Evolutionary conservation across 192 early-diverging fungal species (phyloP).

Genomic region (Piromyces finnis): DNA sequence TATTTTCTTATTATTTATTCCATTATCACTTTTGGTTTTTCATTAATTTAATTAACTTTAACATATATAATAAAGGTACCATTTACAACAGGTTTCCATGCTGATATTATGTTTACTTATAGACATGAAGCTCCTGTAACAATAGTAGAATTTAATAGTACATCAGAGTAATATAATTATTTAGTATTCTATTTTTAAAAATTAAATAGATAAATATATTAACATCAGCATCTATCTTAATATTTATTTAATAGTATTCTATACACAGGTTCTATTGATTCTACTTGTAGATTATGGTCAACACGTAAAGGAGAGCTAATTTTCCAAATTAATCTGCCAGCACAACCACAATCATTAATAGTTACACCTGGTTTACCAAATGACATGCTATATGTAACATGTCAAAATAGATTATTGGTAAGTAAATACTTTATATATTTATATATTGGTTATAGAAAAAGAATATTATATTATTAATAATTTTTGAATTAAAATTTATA

Average conservation of each 20-base stretch:
- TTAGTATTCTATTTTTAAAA: too few species aligned
- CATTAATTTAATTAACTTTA: too few species aligned
- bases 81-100: slow-evolving; percentile 25
- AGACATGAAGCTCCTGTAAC: slow-evolving; percentile 34
- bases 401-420: slow-evolving; percentile 25
- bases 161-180: slow-evolving; percentile 13
- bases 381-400: slow-evolving; percentile 14
- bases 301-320: slow-evolving; percentile 28
- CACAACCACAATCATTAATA: slow-evolving; percentile 11
- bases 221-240: too few species aligned
- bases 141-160: slow-evolving; percentile 14
- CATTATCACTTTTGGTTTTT: too few species aligned
- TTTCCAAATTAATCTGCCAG: slow-evolving; percentile 40
- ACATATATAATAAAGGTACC: slow-evolving; percentile 15
- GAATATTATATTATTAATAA: too few species aligned
- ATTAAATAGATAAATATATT: too few species aligned
- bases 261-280: slow-evolving; percentile 33
- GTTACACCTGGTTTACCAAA: slow-evolving; percentile 5
- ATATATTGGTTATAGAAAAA: too few species aligned
- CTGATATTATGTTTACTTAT: slow-evolving; percentile 27
- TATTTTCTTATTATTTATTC: too few species aligned
- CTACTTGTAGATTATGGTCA: slow-evolving; percentile 34
- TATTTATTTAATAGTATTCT: slow-evolving; percentile 8
- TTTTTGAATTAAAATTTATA: too few species aligned
- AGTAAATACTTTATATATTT: not conserved